Conservation (phyloP, 768 basidiomycete species). For the Kwoniella pini region DNA sequence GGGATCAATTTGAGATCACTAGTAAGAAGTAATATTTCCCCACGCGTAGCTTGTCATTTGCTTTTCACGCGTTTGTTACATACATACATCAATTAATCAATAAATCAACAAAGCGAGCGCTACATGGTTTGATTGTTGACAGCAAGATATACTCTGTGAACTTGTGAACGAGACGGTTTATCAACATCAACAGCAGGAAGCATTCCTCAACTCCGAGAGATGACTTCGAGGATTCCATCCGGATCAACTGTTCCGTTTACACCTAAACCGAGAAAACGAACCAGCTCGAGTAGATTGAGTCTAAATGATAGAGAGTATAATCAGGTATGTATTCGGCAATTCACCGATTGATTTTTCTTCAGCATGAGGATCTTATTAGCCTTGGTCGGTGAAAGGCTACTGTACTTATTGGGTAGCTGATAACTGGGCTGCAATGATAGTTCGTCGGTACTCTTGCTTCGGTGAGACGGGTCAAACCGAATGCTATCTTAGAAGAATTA, state of each 20-base stretch:
- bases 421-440: constrained; percentile 13
- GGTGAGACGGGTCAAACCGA: constrained; percentile 42
- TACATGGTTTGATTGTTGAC: too few relatives aligned
- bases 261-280: constrained; percentile 37
- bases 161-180: too few relatives aligned
- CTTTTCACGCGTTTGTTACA: neutral
- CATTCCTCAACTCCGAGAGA: constrained; percentile 1
- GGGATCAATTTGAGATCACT: neutral
- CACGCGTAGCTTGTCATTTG: neutral
- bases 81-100: neutral
- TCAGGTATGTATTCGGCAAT: constrained; percentile 37
- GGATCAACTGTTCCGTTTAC: constrained; percentile 48
- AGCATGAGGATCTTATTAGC: too few relatives aligned
- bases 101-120: too few relatives aligned
- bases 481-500: constrained; percentile 46
- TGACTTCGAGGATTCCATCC: constrained; percentile 13
- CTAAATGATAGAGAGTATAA: constrained; percentile 38
- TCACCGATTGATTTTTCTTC: too few relatives aligned
- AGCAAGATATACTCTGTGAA: too few relatives aligned
- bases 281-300: constrained; percentile 26
- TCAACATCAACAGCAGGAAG: neutral
- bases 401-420: too few relatives aligned
- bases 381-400: too few relatives aligned
- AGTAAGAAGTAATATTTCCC: neutral
- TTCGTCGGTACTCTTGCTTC: constrained; percentile 49